phyloP scores from a whole-genome alignment of 2,329 filamentous ascomycete species.

The Talaromyces amestolkiae region DNA sequence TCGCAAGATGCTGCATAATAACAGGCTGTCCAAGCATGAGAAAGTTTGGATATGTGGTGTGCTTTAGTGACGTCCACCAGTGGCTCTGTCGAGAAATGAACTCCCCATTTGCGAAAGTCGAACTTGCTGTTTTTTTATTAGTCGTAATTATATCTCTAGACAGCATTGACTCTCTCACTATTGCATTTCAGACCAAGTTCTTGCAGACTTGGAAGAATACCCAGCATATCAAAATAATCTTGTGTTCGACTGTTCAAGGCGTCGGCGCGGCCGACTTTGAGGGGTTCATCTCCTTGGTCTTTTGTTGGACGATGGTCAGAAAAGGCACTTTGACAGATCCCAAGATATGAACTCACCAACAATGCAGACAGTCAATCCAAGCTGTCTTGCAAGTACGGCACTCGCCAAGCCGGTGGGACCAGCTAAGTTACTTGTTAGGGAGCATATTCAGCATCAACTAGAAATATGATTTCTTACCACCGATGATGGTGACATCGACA shows the following conservation, averaged over 20 bases:
- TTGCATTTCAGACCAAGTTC: slow-evolving; percentile 16
- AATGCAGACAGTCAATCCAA: slow-evolving; percentile 9
- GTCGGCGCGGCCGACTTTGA: slow-evolving; percentile 10
- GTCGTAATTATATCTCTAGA: neutral
- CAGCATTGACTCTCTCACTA: neutral
- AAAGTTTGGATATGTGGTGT: slow-evolving; percentile 14
- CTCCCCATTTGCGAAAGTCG: slow-evolving; percentile 11
- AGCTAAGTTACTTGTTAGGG: neutral
- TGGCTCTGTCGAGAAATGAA: slow-evolving; percentile 15
- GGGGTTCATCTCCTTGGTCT: slow-evolving; percentile 12
- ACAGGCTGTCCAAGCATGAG: slow-evolving; percentile 17
- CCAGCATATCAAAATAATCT: slow-evolving; percentile 14
- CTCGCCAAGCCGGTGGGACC: slow-evolving; percentile 4
- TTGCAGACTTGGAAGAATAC: slow-evolving; percentile 6
- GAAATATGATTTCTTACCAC: neutral
- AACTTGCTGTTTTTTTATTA: slow-evolving; percentile 7
- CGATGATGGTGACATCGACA: slow-evolving; percentile 5
- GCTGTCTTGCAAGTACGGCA: slow-evolving; percentile 7
- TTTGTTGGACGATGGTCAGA: neutral
- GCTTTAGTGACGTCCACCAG: slow-evolving; percentile 11
- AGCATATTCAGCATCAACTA: neutral
- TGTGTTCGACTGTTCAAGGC: slow-evolving; percentile 14
- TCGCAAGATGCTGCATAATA: slow-evolving; percentile 10
- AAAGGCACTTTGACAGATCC: neutral
- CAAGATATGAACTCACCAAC: neutral